phyloP scores from a whole-genome alignment of 768 basidiomycete species.

The Hortiboletus campestris region DNA sequence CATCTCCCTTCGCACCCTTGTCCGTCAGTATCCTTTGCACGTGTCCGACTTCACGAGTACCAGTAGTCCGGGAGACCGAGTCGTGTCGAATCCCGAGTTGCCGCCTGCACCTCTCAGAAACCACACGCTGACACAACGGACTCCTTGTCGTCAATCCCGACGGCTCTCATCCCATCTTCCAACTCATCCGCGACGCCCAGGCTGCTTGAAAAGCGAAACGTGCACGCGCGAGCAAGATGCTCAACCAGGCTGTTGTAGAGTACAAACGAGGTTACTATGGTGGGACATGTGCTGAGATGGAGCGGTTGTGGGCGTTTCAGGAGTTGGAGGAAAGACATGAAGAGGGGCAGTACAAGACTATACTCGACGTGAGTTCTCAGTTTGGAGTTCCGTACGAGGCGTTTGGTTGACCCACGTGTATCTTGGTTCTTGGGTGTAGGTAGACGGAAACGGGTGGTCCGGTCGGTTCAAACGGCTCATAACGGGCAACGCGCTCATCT shows the following conservation, averaged over 20 bases:
- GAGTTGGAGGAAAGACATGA: slow-evolving; percentile 42
- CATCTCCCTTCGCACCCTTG: neutral
- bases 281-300: slow-evolving; percentile 41
- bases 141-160: slow-evolving; percentile 34
- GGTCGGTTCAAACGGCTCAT: slow-evolving; percentile 67
- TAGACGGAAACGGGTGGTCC: slow-evolving; percentile 69
- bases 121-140: slow-evolving; percentile 30
- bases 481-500: slow-evolving; percentile 58
- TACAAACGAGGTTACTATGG: slow-evolving; percentile 33
- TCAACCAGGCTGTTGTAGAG: slow-evolving; percentile 38
- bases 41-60: too few species aligned
- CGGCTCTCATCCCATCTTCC: slow-evolving; percentile 44
- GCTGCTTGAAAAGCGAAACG: slow-evolving; percentile 36
- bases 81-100: neutral
- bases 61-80: too few species aligned
- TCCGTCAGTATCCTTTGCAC: neutral
- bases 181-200: slow-evolving; percentile 39
- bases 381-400: neutral
- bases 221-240: slow-evolving; percentile 34
- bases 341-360: slow-evolving; percentile 60
- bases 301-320: slow-evolving; percentile 49
- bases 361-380: slow-evolving; percentile 53
- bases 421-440: slow-evolving; percentile 35
- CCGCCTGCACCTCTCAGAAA: neutral
- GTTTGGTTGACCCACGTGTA: neutral